These are phyloP conservation scores for Mucor velutinosus DNA, from an alignment of 371 early-diverging fungal species.

Conservation along the genomic window DNA sequence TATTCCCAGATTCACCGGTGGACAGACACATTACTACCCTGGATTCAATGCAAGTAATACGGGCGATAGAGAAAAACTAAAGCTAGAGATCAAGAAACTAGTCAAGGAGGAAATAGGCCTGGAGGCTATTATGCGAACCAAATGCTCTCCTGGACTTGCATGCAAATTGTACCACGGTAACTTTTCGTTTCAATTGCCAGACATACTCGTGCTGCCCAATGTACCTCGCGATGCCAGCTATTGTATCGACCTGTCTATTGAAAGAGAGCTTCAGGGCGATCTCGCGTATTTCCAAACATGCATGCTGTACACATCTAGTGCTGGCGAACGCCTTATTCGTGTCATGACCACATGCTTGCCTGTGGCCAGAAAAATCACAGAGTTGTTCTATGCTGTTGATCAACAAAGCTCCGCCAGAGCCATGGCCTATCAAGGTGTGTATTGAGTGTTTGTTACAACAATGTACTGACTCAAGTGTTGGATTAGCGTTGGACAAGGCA, in stretches of 20 bases:
- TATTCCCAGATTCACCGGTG: constrained; percentile 84
- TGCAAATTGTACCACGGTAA: constrained; percentile 87
- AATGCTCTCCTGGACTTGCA: constrained; percentile 77
- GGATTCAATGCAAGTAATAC: constrained; percentile 70
- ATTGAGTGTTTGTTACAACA: not conserved
- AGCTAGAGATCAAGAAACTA: constrained; percentile 68
- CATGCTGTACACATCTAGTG: constrained; percentile 69
- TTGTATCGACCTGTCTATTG: constrained; percentile 76
- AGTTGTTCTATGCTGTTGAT: constrained; percentile 56
- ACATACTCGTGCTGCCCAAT: constrained; percentile 82
- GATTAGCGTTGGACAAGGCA: constrained; percentile 65
- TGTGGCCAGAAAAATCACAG: constrained; percentile 37
- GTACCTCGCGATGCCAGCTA: constrained; percentile 84
- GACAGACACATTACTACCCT: constrained; percentile 83
- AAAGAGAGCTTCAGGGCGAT: constrained; percentile 66
- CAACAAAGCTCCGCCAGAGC: constrained; percentile 64
- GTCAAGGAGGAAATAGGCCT: constrained; percentile 71
- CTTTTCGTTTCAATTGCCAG: constrained; percentile 81
- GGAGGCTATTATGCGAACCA: constrained; percentile 89
- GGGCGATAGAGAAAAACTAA: constrained; percentile 69
- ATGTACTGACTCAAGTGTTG: not conserved
- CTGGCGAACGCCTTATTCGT: constrained; percentile 81
- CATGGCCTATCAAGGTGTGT: constrained; percentile 70
- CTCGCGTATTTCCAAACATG: constrained; percentile 87
- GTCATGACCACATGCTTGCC: constrained; percentile 81